Base-by-base conservation (phyloP, 2,329 filamentous ascomycete genomes). In the Colletotrichum coccodes region DNA sequence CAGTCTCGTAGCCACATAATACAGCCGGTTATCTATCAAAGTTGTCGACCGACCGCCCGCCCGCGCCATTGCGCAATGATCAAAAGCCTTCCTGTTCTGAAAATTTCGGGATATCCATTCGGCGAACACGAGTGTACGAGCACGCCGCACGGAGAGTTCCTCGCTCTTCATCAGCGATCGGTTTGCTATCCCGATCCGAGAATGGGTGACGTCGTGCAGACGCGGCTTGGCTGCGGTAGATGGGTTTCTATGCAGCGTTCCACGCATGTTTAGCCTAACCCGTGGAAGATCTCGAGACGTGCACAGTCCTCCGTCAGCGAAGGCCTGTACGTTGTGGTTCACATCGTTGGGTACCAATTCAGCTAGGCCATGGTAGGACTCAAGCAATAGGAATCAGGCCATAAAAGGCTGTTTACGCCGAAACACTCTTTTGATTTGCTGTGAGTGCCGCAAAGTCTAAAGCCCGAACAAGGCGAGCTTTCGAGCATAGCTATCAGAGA, bases 181-280 rank as follows among this genome's bases (percentile, higher is more conserved):
- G 3, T 40, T 28, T 18, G 3, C 6, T n/a, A 18, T 47, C 32
- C 12, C 3, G 18, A 6, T 12, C 40, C n/a, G 3, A 21, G 12
- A 18, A 23, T 1, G 12, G n/a, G 56, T 66, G 62, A 69, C 62
- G 66, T 66, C 34, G 54, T 50, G 4, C 6, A 3, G 38, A 18
- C 16, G 11, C 30, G 12, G n/a, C 26, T 14, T 28, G 7, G 5
- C 14, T 21, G 49, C 38, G 23, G 21, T 9, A 30, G 14, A n/a
- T 3, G 7, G 7, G 56, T 49, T 69, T 69, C 66, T 18, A 66
- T 50, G 61, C 61, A 65, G 38, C 6, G 23, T 65, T 68, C 65
- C 16, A 49, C n/a, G 30, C 46, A 63, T 36, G 14, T 65, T 49
- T 40, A 23, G 34, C 23, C 21, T n/a, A 26, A 36, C 16, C 44